Evolutionary conservation across 2,329 filamentous ascomycete genomes (phyloP).

Genomic region (Hyphodiscus sp.): DNA sequence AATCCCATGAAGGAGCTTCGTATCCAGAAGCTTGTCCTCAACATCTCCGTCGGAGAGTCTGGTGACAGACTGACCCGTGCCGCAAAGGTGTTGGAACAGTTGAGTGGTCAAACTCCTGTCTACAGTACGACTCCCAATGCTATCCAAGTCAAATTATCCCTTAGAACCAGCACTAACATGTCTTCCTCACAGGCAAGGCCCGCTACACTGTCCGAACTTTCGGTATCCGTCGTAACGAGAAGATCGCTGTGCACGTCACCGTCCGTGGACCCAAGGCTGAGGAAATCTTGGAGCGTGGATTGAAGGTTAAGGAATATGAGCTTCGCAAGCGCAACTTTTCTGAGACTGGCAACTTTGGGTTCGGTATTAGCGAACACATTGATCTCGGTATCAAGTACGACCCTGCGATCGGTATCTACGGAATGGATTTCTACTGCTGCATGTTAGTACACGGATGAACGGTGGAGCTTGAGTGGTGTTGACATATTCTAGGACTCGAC

Average conservation of each 20-base stretch:
- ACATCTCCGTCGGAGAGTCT: constrained; percentile 99
- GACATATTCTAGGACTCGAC: constrained; percentile 60
- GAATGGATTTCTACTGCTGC: constrained; percentile 99
- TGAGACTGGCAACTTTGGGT: constrained; percentile 99
- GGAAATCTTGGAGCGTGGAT: constrained; percentile 99
- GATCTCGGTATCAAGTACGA: constrained; percentile 99
- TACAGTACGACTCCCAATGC: constrained; percentile 65
- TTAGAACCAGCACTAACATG: constrained; percentile 10
- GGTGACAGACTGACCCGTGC: constrained; percentile 99
- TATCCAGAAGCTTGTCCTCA: constrained; percentile 99
- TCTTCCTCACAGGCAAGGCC: constrained; percentile 71
- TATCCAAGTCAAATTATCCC: constrained; percentile 11
- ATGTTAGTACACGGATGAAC: constrained; percentile 40
- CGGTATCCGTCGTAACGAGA: constrained; percentile 99
- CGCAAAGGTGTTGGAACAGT: constrained; percentile 99
- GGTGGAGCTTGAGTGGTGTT: neutral
- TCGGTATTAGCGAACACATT: constrained; percentile 99
- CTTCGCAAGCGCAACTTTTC: constrained; percentile 99
- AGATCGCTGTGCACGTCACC: constrained; percentile 99
- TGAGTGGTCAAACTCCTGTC: constrained; percentile 98
- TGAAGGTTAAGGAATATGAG: constrained; percentile 99
- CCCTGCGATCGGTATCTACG: constrained; percentile 96
- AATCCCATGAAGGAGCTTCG: constrained; percentile 99
- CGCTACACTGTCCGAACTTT: constrained; percentile 99
- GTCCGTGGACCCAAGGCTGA: constrained; percentile 98